Evolutionary conservation across 495 filamentous ascomycete genomes (phyloP).

Genomic region (Cladorrhinum samala): DNA sequence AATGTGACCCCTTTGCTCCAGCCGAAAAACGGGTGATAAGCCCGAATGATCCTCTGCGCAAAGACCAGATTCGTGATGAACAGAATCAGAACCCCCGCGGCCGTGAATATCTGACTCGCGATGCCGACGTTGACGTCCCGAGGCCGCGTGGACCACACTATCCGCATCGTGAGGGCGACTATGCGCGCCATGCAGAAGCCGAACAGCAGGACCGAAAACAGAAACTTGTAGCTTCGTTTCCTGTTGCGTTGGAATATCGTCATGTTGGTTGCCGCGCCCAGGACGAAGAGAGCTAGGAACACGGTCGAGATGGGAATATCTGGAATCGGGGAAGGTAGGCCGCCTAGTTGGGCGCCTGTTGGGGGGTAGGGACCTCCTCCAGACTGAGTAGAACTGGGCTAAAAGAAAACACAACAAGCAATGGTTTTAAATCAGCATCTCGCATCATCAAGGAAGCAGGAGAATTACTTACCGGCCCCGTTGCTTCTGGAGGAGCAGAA

Average conservation of each 20-base stretch:
- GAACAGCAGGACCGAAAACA: constrained; percentile 63
- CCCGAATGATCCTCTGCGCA: constrained; percentile 68
- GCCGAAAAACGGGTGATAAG: constrained; percentile 63
- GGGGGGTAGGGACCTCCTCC: constrained; percentile 7
- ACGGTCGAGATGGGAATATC: constrained; percentile 51
- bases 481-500: not conserved
- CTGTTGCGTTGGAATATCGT: constrained; percentile 57
- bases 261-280: constrained; percentile 57
- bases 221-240: constrained; percentile 59
- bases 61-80: constrained; percentile 78
- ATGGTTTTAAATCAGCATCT: too few species aligned
- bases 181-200: constrained; percentile 76
- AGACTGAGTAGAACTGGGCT: too few species aligned
- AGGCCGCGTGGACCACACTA: constrained; percentile 47
- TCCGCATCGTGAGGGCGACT: constrained; percentile 58
- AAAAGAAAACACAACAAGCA: too few species aligned
- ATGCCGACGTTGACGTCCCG: constrained; percentile 53
- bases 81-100: constrained; percentile 70
- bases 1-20: constrained; percentile 50
- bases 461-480: constrained; percentile 1
- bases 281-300: constrained; percentile 59
- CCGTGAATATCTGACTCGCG: constrained; percentile 66
- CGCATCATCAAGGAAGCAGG: too few species aligned
- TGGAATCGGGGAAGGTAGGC: not conserved
- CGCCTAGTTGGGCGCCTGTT: constrained; percentile 1